Percentiles rank a stretch among this genome's conserved stretches.
Evolutionary conservation across 2,329 filamentous ascomycete genomes (phyloP).

Genomic region (Didymella segeticola): DNA sequence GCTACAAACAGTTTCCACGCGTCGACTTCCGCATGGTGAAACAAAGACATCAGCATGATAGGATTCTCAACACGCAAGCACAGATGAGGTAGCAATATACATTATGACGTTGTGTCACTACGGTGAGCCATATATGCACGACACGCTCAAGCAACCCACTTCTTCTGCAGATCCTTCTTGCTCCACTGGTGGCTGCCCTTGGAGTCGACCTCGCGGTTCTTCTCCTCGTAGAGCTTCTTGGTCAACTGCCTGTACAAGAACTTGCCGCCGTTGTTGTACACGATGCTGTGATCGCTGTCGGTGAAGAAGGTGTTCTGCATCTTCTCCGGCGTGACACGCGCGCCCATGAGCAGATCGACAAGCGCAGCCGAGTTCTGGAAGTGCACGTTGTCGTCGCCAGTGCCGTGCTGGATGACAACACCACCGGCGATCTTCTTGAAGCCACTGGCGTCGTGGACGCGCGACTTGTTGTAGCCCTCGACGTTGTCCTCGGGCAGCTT

Average conservation of each 20-base stretch:
- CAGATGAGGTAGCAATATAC: too few species aligned
- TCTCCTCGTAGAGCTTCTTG: constrained; percentile 67
- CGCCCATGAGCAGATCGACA: constrained; percentile 66
- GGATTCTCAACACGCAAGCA: too few species aligned
- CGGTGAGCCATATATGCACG: too few species aligned
- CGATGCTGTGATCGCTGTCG: constrained; percentile 68
- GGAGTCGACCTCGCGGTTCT: constrained; percentile 54
- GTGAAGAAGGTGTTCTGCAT: constrained; percentile 71
- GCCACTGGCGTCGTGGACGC: constrained; percentile 63
- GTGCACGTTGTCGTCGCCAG: constrained; percentile 75
- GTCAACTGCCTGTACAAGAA: constrained; percentile 71
- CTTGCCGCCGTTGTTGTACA: constrained; percentile 61
- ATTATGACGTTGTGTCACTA: too few species aligned
- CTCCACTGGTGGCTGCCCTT: constrained; percentile 57
- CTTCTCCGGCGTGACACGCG: constrained; percentile 65
- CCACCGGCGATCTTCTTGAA: constrained; percentile 69
- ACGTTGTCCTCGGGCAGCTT: constrained; percentile 65
- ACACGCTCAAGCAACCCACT: constrained; percentile 20
- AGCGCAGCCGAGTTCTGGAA: constrained; percentile 71
- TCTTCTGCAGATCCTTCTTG: constrained; percentile 38
- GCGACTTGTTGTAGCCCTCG: constrained; percentile 66
- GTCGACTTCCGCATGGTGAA: too few species aligned
- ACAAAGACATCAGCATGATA: too few species aligned
- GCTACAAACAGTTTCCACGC: too few species aligned
- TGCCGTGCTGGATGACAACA: constrained; percentile 69